Percentiles rank a stretch among this genome's conserved stretches.
phyloP scores from a whole-genome alignment of 257 asterid genomes.

The Petunia axillaris region DNA sequence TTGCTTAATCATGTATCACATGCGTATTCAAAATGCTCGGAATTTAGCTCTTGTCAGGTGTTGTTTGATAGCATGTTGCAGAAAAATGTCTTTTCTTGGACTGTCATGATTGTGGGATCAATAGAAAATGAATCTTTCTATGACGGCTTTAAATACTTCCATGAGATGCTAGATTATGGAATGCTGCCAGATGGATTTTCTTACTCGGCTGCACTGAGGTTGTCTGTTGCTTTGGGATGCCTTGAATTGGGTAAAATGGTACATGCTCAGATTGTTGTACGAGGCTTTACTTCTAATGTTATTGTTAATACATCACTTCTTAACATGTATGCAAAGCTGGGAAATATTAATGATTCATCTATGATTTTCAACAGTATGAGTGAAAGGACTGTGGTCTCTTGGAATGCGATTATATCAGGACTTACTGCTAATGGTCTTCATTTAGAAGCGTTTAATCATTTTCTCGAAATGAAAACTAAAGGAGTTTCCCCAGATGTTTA shows the following conservation, averaged over 20 bases:
- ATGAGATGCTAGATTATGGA: constrained; percentile 45
- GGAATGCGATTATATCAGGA: constrained; percentile 69
- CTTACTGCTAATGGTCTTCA: constrained; percentile 52
- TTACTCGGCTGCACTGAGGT: constrained; percentile 48
- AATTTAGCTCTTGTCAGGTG: constrained; percentile 41
- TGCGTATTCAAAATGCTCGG: constrained; percentile 59
- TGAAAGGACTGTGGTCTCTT: constrained; percentile 50
- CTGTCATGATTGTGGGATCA: constrained; percentile 53
- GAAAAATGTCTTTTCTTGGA: constrained; percentile 59
- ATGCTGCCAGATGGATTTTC: constrained; percentile 49
- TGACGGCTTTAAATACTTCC: constrained; percentile 43
- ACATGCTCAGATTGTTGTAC: constrained; percentile 49
- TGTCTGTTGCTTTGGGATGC: constrained; percentile 47
- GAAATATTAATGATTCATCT: constrained; percentile 43
- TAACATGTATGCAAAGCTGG: constrained; percentile 53
- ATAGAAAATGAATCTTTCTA: constrained; percentile 37
- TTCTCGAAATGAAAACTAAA: constrained; percentile 47
- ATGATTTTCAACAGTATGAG: constrained; percentile 48
- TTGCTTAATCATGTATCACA: constrained; percentile 54
- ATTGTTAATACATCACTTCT: constrained; percentile 54
- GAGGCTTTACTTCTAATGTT: constrained; percentile 52
- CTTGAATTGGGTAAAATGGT: constrained; percentile 45
- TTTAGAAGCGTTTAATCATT: constrained; percentile 46
- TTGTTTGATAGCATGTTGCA: constrained; percentile 42
- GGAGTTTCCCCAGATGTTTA: constrained; percentile 47